Evolutionary conservation across 2,329 filamentous ascomycete species (phyloP).

Genomic region (Achaetomium macrosporum): DNA sequence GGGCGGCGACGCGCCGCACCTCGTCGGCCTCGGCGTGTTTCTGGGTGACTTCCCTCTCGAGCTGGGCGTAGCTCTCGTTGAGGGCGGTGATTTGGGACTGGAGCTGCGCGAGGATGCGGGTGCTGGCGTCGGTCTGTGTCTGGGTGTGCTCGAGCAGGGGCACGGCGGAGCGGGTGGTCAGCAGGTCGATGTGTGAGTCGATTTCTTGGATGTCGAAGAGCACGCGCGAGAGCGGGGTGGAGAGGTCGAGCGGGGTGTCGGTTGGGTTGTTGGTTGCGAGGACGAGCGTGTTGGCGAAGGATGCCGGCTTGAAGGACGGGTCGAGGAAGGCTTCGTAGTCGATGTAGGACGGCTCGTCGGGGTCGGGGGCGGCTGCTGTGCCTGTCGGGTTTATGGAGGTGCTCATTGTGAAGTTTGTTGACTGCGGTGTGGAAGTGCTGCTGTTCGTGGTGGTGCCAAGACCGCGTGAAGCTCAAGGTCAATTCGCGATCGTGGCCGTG

Average conservation of each 20-base stretch:
- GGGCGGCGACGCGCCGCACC: slow-evolving; percentile 68
- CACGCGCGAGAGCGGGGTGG: slow-evolving; percentile 85
- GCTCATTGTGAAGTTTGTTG: not conserved
- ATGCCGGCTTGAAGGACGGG: slow-evolving; percentile 70
- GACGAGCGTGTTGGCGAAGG: slow-evolving; percentile 85
- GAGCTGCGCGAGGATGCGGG: slow-evolving; percentile 66
- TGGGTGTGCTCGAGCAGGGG: slow-evolving; percentile 75
- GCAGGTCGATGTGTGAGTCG: slow-evolving; percentile 86
- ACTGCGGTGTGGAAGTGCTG: not conserved
- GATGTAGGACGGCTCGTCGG: slow-evolving; percentile 75
- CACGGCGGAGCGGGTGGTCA: slow-evolving; percentile 78
- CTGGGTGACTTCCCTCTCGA: slow-evolving; percentile 79
- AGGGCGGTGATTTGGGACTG: slow-evolving; percentile 74
- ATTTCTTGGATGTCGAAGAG: slow-evolving; percentile 97
- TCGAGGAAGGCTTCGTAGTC: slow-evolving; percentile 90
- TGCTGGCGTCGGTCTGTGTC: slow-evolving; percentile 65
- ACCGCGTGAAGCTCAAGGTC: too few species aligned
- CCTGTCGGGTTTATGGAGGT: not conserved
- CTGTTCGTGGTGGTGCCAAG: not conserved
- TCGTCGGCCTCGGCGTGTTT: slow-evolving; percentile 83
- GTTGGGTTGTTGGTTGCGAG: slow-evolving; percentile 86
- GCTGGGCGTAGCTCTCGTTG: slow-evolving; percentile 76
- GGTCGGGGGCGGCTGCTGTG: slow-evolving; percentile 13
- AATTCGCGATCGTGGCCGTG: too few species aligned
- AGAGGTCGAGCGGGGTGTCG: slow-evolving; percentile 85